Conservation (phyloP, 108 stramenopile species). For the Phaeodactylum tricornutum region DNA sequence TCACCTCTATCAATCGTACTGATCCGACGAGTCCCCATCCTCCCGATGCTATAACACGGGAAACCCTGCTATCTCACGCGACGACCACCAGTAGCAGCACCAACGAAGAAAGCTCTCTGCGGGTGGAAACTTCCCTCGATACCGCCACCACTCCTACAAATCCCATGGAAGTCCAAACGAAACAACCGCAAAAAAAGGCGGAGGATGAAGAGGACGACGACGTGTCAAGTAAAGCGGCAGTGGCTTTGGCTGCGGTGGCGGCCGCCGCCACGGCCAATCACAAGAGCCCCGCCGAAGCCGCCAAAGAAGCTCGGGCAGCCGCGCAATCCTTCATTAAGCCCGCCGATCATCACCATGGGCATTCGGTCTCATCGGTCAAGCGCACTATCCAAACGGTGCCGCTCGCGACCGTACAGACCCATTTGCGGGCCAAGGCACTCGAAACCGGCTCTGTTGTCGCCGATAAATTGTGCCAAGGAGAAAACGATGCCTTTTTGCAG, state of each 20-base stretch:
- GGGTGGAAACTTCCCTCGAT: too few relatives aligned
- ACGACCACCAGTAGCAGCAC: too few relatives aligned
- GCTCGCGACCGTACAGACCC: background rate
- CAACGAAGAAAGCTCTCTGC: too few relatives aligned
- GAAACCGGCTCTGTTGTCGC: slow-evolving; percentile 5
- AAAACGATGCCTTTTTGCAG: slow-evolving; percentile 37
- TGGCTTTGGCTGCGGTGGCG: slow-evolving; percentile 23
- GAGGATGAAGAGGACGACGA: slow-evolving; percentile 11
- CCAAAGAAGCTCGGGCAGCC: slow-evolving; percentile 29
- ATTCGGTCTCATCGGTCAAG: too few relatives aligned
- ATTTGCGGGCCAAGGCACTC: background rate
- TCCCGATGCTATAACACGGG: too few relatives aligned
- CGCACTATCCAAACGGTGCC: background rate
- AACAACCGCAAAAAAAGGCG: too few relatives aligned
- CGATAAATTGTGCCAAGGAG: slow-evolving; percentile 23
- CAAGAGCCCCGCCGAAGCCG: slow-evolving; percentile 38
- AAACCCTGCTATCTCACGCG: too few relatives aligned
- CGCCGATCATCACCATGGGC: slow-evolving; percentile 7
- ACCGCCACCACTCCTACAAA: too few relatives aligned
- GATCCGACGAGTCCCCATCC: too few relatives aligned
- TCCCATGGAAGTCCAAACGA: too few relatives aligned
- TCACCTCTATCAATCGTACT: too few relatives aligned
- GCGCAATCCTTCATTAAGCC: slow-evolving; percentile 20
- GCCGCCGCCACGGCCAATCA: slow-evolving; percentile 40
- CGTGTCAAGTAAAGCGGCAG: slow-evolving; percentile 8